phyloP scores from a whole-genome alignment of 768 basidiomycete species.

The Polyporus arcularius region DNA sequence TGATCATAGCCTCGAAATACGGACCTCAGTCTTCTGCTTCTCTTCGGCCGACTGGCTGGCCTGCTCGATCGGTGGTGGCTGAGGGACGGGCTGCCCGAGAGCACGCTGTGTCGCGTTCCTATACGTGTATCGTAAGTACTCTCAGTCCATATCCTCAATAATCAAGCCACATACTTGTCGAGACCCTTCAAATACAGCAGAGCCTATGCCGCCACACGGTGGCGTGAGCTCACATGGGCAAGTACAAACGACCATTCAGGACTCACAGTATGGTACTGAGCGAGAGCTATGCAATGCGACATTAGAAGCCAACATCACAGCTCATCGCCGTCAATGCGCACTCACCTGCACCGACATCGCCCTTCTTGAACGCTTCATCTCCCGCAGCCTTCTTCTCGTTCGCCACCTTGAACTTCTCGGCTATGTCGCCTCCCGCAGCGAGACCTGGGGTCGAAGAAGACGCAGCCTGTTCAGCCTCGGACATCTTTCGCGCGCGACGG shows the following conservation, averaged over 20 bases:
- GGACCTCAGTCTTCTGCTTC: conserved; percentile 71
- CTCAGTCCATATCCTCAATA: too few species aligned
- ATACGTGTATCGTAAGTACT: not conserved
- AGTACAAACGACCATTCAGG: not conserved
- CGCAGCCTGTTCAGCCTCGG: conserved; percentile 3
- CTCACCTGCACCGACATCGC: conserved; percentile 35
- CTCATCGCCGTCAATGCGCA: not conserved
- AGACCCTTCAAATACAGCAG: conserved; percentile 74
- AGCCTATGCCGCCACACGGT: conserved; percentile 37
- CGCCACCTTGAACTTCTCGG: conserved; percentile 58
- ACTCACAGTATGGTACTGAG: conserved; percentile 68
- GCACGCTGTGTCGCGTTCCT: conserved; percentile 26
- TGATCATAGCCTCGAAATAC: conserved; percentile 9
- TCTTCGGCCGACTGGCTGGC: conserved; percentile 22
- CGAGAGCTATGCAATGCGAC: conserved; percentile 49
- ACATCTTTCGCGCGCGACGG: not conserved
- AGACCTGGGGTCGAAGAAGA: conserved; percentile 13
- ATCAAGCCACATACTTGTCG: conserved; percentile 59
- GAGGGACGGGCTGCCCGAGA: conserved; percentile 17
- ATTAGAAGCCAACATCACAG: not conserved
- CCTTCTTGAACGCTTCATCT: conserved; percentile 38
- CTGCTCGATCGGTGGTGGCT: conserved; percentile 8
- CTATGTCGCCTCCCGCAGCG: conserved; percentile 17
- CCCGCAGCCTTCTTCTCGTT: conserved; percentile 43
- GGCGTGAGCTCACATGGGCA: not conserved